Conservation (phyloP, 2,329 filamentous ascomycete genomes). For the Venturia oleaginea region DNA sequence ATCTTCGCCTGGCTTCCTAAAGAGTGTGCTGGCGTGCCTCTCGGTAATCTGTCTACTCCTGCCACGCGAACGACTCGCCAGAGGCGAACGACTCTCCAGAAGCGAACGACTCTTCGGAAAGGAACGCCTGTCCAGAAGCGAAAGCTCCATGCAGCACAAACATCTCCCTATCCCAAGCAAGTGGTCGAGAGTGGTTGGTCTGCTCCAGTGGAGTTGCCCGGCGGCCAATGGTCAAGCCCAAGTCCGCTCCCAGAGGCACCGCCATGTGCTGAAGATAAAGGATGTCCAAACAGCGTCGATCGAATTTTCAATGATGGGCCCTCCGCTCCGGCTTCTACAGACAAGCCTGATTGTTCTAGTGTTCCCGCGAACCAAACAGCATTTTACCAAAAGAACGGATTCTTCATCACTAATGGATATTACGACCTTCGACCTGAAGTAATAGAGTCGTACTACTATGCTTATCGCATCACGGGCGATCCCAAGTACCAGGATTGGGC, state of each 20-base stretch:
- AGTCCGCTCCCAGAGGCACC: not conserved
- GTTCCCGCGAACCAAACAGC: conserved; percentile 26
- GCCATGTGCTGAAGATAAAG: not conserved
- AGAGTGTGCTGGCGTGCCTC: not conserved
- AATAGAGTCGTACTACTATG: conserved; percentile 78
- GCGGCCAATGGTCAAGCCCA: not conserved
- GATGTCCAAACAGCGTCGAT: not conserved
- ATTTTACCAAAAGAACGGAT: conserved; percentile 52
- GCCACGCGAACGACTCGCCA: not conserved
- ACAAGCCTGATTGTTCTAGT: not conserved
- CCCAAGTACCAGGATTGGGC: conserved; percentile 73
- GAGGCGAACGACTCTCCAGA: too few species aligned
- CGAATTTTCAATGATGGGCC: not conserved
- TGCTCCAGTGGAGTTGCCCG: not conserved
- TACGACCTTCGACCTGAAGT: conserved; percentile 75
- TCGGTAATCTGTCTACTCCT: not conserved
- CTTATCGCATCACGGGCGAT: conserved; percentile 70
- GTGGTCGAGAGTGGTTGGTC: not conserved
- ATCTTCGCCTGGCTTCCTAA: conserved; percentile 31
- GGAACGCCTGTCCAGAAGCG: too few species aligned
- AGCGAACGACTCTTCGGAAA: too few species aligned
- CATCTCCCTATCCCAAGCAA: not conserved
- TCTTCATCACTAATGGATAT: conserved; percentile 48
- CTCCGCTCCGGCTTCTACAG: not conserved
- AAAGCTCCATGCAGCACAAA: not conserved